Evolutionary conservation across 2,329 filamentous ascomycete species (phyloP).

Genomic region (Colletotrichum noveboracense): DNA sequence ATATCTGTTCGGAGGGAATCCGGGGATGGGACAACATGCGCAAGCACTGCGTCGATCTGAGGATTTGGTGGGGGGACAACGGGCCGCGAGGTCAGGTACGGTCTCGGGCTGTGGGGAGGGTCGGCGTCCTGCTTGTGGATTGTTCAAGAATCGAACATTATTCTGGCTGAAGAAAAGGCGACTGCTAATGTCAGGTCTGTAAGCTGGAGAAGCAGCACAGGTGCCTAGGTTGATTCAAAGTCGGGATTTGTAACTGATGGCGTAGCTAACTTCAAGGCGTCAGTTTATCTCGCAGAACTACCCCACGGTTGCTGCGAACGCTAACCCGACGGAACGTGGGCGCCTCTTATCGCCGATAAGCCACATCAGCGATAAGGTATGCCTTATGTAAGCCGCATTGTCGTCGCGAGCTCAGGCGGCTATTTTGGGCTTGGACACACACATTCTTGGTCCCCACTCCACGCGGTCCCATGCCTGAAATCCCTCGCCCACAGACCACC

Average conservation of each 20-base stretch:
- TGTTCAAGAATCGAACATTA: conserved; percentile 4
- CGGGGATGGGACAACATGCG: neutral
- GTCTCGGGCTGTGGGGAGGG: neutral
- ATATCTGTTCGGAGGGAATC: conserved; percentile 39
- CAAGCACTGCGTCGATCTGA: neutral
- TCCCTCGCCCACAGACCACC: conserved; percentile 15
- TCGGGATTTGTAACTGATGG: neutral
- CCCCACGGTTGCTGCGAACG: neutral
- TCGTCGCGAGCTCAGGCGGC: neutral
- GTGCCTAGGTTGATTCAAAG: neutral
- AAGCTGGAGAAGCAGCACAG: neutral
- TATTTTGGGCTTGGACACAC: neutral
- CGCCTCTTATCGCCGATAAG: neutral
- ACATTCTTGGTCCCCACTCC: neutral
- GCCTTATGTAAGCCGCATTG: neutral
- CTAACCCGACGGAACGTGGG: neutral
- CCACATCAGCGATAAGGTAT: neutral
- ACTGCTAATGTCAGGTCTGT: neutral
- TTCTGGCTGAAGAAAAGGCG: neutral
- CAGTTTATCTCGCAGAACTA: conserved; percentile 14
- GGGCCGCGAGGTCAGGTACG: neutral
- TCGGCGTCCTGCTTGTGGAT: neutral
- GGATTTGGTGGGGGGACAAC: neutral
- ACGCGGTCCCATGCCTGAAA: conserved; percentile 6
- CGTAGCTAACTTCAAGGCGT: neutral